Base-by-base conservation (phyloP, 371 early-diverging fungal species). In the Mucor plumbeus region DNA sequence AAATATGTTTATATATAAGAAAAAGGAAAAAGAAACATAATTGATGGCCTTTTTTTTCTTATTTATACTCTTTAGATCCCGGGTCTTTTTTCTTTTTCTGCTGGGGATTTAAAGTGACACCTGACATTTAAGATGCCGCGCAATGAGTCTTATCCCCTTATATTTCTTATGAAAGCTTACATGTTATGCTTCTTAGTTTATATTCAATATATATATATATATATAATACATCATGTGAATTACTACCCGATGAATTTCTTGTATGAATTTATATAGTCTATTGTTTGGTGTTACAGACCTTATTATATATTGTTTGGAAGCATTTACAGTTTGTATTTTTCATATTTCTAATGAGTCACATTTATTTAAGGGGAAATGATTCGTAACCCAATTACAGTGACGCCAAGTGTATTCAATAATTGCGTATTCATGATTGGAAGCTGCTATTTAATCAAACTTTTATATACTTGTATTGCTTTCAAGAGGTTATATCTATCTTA, bases 381-480 rank as follows among this genome's bases (percentile, higher is more conserved):
- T 57, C 38, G 57, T 36, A 38, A 62, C 62, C 4, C 53, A 50
- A 62, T 53, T 38, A 60, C 15, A 66, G 48, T 36, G 8, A 26
- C 26, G 17, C 17, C 33, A 19, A 39, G 38, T 39, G 59, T 31
- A 48, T 65, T 31, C 58, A 47, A 59, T 39, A 48, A 35, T 48
- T 15, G 19, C 17, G 19, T 48, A 5, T 36, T n/a, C 6, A 54
- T 60, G 34, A 60, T 60, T 60, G 67, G 61, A 11, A 36, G 55
- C 54, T 38, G 55, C 40, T 61, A 10, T 55, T 43, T 3, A 65
- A 65, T 13, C 35, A 19, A 34, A 54, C 43, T 54, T 8, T 19
- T 4, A 8, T 43, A 4, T 43, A 2, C 43, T 43, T n/a, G 15
- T 26, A 26, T 26, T 26, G 26, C 43, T 15, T 15, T 43, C 43